Evolutionary conservation across 2,329 filamentous ascomycete genomes (phyloP), one percentile per base, ranked within the genome.

Genomic region (Trichoderma atrobrunneum): DNA sequence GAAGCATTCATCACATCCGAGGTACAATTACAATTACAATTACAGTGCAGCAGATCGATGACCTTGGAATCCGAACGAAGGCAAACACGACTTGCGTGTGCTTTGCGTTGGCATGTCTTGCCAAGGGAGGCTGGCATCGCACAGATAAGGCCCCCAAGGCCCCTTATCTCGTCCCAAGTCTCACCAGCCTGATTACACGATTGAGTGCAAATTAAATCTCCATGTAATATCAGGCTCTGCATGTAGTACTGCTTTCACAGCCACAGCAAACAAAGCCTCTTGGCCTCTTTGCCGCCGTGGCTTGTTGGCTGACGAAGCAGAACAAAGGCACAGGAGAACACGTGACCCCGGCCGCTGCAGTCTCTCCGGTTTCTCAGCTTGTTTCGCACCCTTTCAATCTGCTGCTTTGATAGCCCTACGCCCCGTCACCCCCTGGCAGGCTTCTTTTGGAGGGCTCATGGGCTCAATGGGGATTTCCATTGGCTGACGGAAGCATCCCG

Each of bases 361-460:
- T 18, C n/a, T 32, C 10, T 32, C n/a, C 54, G 5, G 26, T 16
- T 28, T 2, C 16, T 18, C 54, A 59, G 26, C 26, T 32, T 26
- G 56, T 28, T 59, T 28, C 26, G 56, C 56, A 59, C 56, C 28
- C 26, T 30, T 30, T 10, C 56, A 26, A 30, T 32, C n/a, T 14
- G 5, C n/a, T 21, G 24, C 24, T 10, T 43, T 67, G 64, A 67
- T 67, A 67, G 64, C 51, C 32, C 34, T 59, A 67, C 51, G 51
- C 64, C 64, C 51, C 5, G 24, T 51, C 28, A 12, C 28, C 64
- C 64, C 64, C 32, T 57, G 64, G 39, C 66, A 43, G 36, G 56
- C 65, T 56, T 60, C 56, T 61, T 69, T 69, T 48, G 65, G 65
- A 69, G 65, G 65, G 36, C 66, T 69, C 66, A 69, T 69, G 66